Evolutionary conservation across 257 asterid genomes (phyloP).

Genomic region (Leonotis leonurus): DNA sequence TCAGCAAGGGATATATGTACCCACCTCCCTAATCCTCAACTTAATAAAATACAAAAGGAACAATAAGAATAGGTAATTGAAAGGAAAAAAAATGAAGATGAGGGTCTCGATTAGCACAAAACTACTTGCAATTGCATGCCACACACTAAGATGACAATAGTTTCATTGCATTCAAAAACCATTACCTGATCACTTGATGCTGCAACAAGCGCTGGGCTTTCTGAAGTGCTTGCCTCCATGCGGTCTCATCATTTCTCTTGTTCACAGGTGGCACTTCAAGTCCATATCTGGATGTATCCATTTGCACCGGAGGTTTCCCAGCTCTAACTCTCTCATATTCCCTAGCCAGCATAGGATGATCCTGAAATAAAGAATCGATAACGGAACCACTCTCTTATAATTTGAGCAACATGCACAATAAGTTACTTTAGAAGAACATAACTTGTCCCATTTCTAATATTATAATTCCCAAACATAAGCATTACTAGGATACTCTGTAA

Average conservation of each 20-base stretch:
- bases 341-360: conserved; percentile 94
- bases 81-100: not conserved
- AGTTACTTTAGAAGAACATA: not conserved
- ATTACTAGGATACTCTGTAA: too few species aligned
- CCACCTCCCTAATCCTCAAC: not conserved
- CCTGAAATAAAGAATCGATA: conserved; percentile 41
- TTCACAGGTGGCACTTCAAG: conserved; percentile 71
- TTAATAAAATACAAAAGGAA: not conserved
- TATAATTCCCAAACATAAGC: not conserved
- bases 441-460: not conserved
- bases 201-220: conserved; percentile 88
- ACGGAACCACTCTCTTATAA: conserved; percentile 3
- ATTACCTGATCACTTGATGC: conserved; percentile 91
- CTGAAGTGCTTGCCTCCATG: conserved; percentile 83
- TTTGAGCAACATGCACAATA: not conserved
- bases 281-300: conserved; percentile 85
- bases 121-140: conserved; percentile 1
- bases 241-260: conserved; percentile 84
- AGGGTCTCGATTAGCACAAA: not conserved
- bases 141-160: not conserved
- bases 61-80: not conserved
- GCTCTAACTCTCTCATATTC: conserved; percentile 94
- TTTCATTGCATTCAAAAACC: conserved; percentile 7
- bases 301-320: conserved; percentile 85
- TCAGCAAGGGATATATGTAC: not conserved